Evolutionary conservation across 2,329 filamentous ascomycete species (phyloP), one percentile per base, ranked within the genome.

Genomic region (Sodiomyces alkalinus): DNA sequence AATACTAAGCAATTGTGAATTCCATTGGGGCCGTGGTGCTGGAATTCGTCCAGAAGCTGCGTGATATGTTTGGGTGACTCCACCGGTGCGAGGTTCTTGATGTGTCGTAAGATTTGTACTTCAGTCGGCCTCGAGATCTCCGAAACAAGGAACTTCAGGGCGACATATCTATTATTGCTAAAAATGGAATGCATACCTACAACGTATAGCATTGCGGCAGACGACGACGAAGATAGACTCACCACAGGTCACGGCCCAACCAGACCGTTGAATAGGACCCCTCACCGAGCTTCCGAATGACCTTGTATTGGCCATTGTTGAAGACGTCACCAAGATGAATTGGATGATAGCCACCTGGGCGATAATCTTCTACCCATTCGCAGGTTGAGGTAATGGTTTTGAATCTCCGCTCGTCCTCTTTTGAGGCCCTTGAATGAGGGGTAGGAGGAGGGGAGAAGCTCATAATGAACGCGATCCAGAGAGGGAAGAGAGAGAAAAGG

Each of bases 241-340:
- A n/a, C n/a, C n/a, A n/a, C n/a, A n/a, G n/a, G 24, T 44, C 42
- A 6, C 27, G 34, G 18, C 42, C 43, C 22, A 49, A 42, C 43
- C 41, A 48, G 27, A 38, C 37, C n/a, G 43, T 48, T 5, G 44
- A 48, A 26, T 29, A 40, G 1, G 26, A 24, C 20, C 38, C 39
- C 21, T 37, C 15, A 7, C 38, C 39, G 19, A 40, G 38, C 23
- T 40, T 41, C 28, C 37, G 29, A 1, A 34, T 25, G 7, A 39
- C 19, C 6, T 24, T 29, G 28, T 40, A 41, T 27, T 31, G 32
- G 5, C n/a, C n/a, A n/a, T 30, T 22, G 7, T 34, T 17, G 35
- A 58, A 48, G 3, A 33, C 37, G 23, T 56, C 48, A 18, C 47
- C 48, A 7, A 56, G 38, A 13, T 38, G 41, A n/a, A 51, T 41